Conservation (phyloP, 768 basidiomycete genomes). For the Naganishia vaughanmartiniae region DNA sequence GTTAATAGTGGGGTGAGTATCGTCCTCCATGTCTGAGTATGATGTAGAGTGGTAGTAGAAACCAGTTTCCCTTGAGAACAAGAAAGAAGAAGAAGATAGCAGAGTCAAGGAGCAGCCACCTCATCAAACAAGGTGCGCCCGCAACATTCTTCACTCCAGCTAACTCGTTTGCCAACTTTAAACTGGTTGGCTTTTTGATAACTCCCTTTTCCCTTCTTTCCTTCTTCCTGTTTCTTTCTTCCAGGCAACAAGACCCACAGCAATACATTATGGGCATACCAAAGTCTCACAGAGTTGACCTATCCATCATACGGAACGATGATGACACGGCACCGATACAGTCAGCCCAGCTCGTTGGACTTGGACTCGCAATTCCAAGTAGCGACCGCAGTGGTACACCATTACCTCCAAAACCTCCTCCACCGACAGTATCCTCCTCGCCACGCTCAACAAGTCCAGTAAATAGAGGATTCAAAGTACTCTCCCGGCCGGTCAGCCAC, state of each 20-base stretch:
- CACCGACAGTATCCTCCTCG: not conserved
- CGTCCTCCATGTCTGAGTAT: too few relatives aligned
- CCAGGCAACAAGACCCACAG: too few relatives aligned
- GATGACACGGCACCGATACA: too few relatives aligned
- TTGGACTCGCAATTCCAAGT: not conserved
- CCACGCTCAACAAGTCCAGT: not conserved
- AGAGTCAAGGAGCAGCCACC: too few relatives aligned
- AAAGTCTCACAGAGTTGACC: slow-evolving; percentile 12
- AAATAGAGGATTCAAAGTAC: slow-evolving; percentile 11
- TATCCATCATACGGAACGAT: not conserved
- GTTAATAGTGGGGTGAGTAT: too few relatives aligned
- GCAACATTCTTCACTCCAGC: not conserved
- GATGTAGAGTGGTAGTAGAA: too few relatives aligned
- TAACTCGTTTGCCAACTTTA: too few relatives aligned
- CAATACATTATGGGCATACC: slow-evolving; percentile 15
- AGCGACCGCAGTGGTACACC: too few relatives aligned
- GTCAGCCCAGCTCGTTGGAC: slow-evolving; percentile 1
- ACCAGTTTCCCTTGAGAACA: too few relatives aligned
- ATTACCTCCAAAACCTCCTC: not conserved
- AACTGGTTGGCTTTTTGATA: too few relatives aligned
- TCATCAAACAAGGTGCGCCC: slow-evolving; percentile 11
- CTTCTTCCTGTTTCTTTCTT: not conserved
- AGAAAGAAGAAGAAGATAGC: too few relatives aligned
- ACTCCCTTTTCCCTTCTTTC: not conserved
- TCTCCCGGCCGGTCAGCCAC: slow-evolving; percentile 16